These are phyloP conservation scores for Volvox reticuliferus DNA, from an alignment of 139 green algal genomes.

Conservation along the genomic window DNA sequence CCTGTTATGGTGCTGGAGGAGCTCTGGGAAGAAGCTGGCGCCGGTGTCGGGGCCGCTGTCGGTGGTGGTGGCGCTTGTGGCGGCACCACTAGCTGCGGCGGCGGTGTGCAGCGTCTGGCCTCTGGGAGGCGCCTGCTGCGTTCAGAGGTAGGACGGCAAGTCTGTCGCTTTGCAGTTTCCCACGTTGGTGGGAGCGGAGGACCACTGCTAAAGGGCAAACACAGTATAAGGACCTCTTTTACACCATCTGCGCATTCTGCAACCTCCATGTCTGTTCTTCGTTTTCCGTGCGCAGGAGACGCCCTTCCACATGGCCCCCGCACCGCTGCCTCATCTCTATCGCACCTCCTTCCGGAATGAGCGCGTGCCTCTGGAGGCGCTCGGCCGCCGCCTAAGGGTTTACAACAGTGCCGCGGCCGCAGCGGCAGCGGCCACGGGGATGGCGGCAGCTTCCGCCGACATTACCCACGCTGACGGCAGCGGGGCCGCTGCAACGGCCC, in stretches of 20 bases:
- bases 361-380: constrained; percentile 33
- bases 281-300: constrained; percentile 30
- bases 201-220: too few relatives aligned
- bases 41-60: not conserved
- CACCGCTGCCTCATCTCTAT: constrained; percentile 35
- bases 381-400: not conserved
- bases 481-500: not conserved
- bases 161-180: too few relatives aligned
- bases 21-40: constrained; percentile 39
- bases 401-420: not conserved
- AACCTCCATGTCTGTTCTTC: too few relatives aligned
- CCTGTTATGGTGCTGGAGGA: constrained; percentile 42
- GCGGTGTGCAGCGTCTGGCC: not conserved
- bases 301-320: constrained; percentile 29
- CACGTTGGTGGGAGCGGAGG: too few relatives aligned
- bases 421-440: not conserved
- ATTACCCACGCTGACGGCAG: not conserved
- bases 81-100: not conserved
- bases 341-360: constrained; percentile 27
- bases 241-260: too few relatives aligned
- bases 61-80: not conserved
- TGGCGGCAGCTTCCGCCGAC: not conserved
- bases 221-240: too few relatives aligned
- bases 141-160: constrained; percentile 21
- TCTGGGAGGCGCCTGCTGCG: constrained; percentile 29